Base-by-base conservation (phyloP, 495 filamentous ascomycete genomes). In the Penicillium paxilli region DNA sequence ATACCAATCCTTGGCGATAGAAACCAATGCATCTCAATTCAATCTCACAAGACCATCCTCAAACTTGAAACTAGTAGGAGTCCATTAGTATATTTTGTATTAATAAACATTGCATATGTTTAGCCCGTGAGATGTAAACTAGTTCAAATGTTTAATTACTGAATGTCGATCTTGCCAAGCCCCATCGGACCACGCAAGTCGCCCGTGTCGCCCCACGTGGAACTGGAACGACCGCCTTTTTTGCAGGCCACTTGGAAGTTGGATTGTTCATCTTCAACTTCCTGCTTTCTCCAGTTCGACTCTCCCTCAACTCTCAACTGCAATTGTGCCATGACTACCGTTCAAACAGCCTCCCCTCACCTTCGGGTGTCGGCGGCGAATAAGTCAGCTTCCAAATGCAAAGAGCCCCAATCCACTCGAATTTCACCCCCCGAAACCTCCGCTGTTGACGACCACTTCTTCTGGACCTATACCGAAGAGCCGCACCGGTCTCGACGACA, bases 401-500 rank as follows among this genome's bases (percentile, higher is more conserved):
- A 51, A 62, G 59, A 62, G 54, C 12, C 58, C 55, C 25, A 52
- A 8, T 68, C 70, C 8, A 23, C 55, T 35, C 59, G 70, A 63
- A 64, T 67, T 44, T 49, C 70, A 23, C 70, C 73, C 37, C 71
- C 71, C 35, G 67, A 68, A 45, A 28, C 54, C 37, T 68, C 69
- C 20, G 50, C 65, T 6, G 71, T 75, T 22, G 68, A 80, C 10
- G 80, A 87, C 57, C 70, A 76, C 35, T 88, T 88, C 73, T 87
- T 91, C 71, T 96, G 96, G 95, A 96, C 95, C 23, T 97, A 98
- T 62, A 96, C 94, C 8, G 95, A 99, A 74, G 95, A 99, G 73
- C 95, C 95, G 38, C 95, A 99, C 72, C 83, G 91, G 54, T 93
- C 94, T 35, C 75, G 95, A 63, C 81, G 95, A 51, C 79, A 89